Conservation (phyloP, 1,284 basidiomycete genomes). For the Irpex rosettiformis region DNA sequence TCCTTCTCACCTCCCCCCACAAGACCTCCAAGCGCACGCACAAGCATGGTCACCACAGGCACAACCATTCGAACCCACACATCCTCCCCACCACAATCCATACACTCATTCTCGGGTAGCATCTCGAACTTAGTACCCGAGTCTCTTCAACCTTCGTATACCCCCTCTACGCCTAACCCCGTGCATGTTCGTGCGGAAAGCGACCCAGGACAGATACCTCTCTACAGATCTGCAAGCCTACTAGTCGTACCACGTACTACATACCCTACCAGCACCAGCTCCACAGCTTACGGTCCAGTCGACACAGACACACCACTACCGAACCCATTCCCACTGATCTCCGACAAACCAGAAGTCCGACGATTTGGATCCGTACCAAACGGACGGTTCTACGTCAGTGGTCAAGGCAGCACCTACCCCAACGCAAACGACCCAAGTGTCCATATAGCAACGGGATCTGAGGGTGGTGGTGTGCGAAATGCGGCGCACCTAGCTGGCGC, state of each 20-base stretch:
- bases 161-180: background rate
- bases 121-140: slow-evolving; percentile 18
- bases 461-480: background rate
- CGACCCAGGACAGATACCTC: slow-evolving; percentile 9
- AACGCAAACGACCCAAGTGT: background rate
- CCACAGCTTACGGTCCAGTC: too few species aligned
- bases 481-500: slow-evolving; percentile 16
- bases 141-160: slow-evolving; percentile 6
- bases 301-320: slow-evolving; percentile 14
- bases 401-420: slow-evolving; percentile 6
- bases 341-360: slow-evolving; percentile 15
- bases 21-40: background rate
- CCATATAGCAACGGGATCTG: background rate
- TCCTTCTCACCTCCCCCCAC: background rate
- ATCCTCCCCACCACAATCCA: slow-evolving; percentile 19
- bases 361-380: slow-evolving; percentile 22
- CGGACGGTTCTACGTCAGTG: slow-evolving; percentile 8
- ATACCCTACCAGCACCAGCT: background rate
- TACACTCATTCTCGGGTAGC: slow-evolving; percentile 28
- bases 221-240: slow-evolving; percentile 19
- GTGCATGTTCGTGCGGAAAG: slow-evolving; percentile 15
- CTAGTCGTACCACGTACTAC: slow-evolving; percentile 12
- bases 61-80: slow-evolving; percentile 17
- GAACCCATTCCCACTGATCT: slow-evolving; percentile 18
- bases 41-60: background rate